Conservation (phyloP, 2,329 filamentous ascomycete genomes). For the Colletotrichum siamense region DNA sequence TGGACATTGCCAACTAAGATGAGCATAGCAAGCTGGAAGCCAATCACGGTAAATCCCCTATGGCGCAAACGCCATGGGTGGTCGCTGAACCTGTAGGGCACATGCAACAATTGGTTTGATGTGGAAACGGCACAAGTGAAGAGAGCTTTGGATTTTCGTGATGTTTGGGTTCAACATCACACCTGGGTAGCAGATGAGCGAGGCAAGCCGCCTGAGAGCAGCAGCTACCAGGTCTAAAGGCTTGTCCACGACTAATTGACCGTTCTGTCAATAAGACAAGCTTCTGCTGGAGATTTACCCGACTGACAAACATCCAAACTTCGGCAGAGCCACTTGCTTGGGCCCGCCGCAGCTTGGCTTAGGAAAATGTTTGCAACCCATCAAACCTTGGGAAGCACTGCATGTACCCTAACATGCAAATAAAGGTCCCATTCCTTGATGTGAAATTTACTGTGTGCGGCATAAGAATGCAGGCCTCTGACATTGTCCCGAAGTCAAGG, state of each 20-base stretch:
- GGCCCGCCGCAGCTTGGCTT: neutral
- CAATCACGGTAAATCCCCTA: fast-evolving
- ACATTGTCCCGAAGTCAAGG: neutral
- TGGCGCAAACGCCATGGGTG: neutral
- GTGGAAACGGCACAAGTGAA: neutral
- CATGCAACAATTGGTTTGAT: neutral
- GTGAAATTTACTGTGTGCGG: fast-evolving
- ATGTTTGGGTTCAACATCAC: neutral
- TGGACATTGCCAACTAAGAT: too few relatives aligned
- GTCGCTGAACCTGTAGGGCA: neutral
- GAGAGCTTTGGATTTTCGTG: neutral
- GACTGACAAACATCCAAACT: neutral
- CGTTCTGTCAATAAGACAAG: neutral
- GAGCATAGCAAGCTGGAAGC: neutral
- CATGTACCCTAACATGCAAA: neutral
- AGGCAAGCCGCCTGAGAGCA: neutral
- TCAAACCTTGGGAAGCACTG: neutral
- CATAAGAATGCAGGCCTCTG: neutral
- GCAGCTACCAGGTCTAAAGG: neutral
- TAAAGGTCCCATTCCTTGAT: neutral
- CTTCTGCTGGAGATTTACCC: neutral
- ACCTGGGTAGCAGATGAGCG: neutral
- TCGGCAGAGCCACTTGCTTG: neutral
- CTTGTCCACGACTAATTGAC: neutral
- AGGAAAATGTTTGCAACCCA: neutral